Evolutionary conservation across 140 eudicot species (phyloP).

Genomic region (Bidens hawaiensis): DNA sequence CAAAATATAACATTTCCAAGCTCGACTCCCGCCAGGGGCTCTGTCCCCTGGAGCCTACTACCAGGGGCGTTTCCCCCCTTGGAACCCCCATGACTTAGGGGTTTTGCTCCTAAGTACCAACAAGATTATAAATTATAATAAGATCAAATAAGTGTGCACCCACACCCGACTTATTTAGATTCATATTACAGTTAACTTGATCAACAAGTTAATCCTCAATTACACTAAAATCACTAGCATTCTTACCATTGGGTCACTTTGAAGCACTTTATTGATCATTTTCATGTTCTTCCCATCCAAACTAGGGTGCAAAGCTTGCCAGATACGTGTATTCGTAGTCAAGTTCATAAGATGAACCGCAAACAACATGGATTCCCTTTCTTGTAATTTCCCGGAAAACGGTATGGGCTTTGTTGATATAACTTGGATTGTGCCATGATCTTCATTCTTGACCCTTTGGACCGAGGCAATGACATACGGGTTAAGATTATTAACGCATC

Average conservation of each 20-base stretch:
- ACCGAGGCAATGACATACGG: conserved; percentile 40
- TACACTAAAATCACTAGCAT: too few relatives aligned
- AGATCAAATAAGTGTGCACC: too few relatives aligned
- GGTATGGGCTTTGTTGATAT: conserved; percentile 29
- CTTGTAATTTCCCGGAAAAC: conserved; percentile 26
- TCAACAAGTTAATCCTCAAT: too few relatives aligned
- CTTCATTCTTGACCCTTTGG: conserved; percentile 19
- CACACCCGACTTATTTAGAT: too few relatives aligned
- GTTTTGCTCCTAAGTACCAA: too few relatives aligned
- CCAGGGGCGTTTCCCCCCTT: too few relatives aligned
- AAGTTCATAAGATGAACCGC: conserved; percentile 48
- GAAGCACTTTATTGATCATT: conserved; percentile 41
- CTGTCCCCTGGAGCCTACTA: too few relatives aligned
- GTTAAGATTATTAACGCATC: conserved; percentile 15
- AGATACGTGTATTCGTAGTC: conserved; percentile 59
- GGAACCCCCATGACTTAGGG: too few relatives aligned
- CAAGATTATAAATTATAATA: too few relatives aligned
- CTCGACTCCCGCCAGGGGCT: too few relatives aligned
- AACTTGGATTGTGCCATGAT: conserved; percentile 6
- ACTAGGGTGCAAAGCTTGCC: conserved; percentile 58
- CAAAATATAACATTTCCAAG: too few relatives aligned
- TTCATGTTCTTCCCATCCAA: conserved; percentile 33
- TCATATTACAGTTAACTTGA: too few relatives aligned
- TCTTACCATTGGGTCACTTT: conserved; percentile 38
- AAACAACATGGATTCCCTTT: conserved; percentile 23